These are phyloP conservation scores for Ploettnerulaceae sp. DNA, from an alignment of 2,329 filamentous ascomycete species.

Conservation along the genomic window DNA sequence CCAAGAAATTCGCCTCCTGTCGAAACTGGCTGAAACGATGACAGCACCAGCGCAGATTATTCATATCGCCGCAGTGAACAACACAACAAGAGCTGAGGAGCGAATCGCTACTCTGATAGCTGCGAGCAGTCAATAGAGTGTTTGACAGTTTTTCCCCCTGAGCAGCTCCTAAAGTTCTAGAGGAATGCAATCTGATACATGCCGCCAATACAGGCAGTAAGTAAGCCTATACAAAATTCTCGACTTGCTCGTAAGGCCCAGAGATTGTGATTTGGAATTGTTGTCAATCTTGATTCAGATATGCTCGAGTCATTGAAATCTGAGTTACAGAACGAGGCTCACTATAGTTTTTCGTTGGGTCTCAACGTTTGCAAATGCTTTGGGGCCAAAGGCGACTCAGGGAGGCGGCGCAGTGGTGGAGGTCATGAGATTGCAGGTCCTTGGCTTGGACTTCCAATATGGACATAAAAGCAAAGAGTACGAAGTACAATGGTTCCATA, in stretches of 20 bases:
- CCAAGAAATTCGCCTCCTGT: too few species aligned
- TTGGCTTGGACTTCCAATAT: slow-evolving; percentile 5
- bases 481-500: too few species aligned
- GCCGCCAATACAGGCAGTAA: slow-evolving; percentile 6
- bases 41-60: not conserved
- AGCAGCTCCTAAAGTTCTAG: not conserved
- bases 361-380: slow-evolving; percentile 11
- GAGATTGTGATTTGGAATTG: not conserved
- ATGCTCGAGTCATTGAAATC: slow-evolving; percentile 16
- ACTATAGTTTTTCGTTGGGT: not conserved
- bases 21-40: not conserved
- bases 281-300: slow-evolving; percentile 2
- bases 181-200: slow-evolving; percentile 8
- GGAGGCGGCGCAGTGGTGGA: slow-evolving; percentile 11
- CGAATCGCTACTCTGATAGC: slow-evolving; percentile 12
- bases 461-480: not conserved
- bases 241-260: slow-evolving; percentile 4
- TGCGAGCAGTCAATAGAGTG: too few species aligned
- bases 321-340: slow-evolving; percentile 1
- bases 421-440: slow-evolving; percentile 7
- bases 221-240: too few species aligned
- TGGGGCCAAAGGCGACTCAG: slow-evolving; percentile 7
- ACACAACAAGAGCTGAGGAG: slow-evolving; percentile 7
- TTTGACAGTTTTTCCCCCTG: too few species aligned
- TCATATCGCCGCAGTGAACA: slow-evolving; percentile 11